Evolutionary conservation across 108 stramenopile species (phyloP).

Genomic region (Mayamaea pseudoterrestris): DNA sequence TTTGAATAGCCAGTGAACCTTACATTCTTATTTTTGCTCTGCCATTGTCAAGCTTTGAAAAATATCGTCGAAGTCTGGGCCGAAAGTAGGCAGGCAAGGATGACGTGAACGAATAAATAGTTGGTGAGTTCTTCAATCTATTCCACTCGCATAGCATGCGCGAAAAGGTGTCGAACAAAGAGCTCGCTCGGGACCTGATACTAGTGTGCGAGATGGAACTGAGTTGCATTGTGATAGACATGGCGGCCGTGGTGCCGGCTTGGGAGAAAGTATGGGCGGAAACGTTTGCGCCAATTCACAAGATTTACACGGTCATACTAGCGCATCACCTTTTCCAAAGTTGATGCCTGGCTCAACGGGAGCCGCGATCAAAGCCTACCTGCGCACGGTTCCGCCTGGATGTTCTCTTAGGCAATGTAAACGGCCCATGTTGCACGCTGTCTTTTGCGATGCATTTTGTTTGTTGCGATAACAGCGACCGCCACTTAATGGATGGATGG

Average conservation of each 20-base stretch:
- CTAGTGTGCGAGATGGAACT: slow-evolving; percentile 2
- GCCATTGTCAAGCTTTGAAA: too few species aligned
- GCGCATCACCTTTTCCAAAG: not conserved
- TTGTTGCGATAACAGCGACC: not conserved
- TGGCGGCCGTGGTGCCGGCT: not conserved
- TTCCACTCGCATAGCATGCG: too few species aligned
- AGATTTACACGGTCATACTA: slow-evolving; percentile 1
- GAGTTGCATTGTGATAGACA: not conserved
- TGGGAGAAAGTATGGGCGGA: not conserved
- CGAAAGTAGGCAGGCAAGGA: too few species aligned
- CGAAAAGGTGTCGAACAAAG: slow-evolving; percentile 2
- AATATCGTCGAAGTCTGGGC: too few species aligned
- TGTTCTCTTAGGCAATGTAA: not conserved
- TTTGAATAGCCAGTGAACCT: too few species aligned
- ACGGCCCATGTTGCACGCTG: too few species aligned
- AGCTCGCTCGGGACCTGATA: not conserved
- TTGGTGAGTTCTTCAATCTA: too few species aligned
- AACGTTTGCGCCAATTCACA: not conserved
- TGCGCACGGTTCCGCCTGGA: not conserved
- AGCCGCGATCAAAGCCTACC: slow-evolving; percentile 6
- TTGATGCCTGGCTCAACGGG: slow-evolving; percentile 3
- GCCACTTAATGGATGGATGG: too few species aligned
- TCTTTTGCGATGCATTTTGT: not conserved
- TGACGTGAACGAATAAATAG: too few species aligned
- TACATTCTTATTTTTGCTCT: too few species aligned